phyloP scores from a whole-genome alignment of 768 basidiomycete species.

The Phaeotremella fagi region DNA sequence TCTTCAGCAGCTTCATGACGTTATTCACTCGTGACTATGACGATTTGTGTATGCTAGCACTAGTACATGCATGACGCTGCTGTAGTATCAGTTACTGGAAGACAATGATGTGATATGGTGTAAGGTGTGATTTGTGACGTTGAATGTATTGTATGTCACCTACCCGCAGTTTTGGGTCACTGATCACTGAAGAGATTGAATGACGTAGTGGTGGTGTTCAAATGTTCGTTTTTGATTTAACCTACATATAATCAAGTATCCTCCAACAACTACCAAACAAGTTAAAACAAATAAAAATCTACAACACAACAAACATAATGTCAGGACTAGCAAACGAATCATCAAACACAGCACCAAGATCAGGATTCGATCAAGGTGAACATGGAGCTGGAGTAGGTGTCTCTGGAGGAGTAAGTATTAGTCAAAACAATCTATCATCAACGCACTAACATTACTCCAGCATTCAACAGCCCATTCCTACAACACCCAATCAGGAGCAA shows the following conservation, averaged over 20 bases:
- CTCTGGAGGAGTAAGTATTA: slow-evolving; percentile 36
- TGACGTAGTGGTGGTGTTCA: not conserved
- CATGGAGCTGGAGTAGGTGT: slow-evolving; percentile 35
- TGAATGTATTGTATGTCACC: no score
- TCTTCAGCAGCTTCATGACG: not conserved
- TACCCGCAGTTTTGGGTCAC: not conserved
- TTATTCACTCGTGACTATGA: not conserved
- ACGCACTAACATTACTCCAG: no score
- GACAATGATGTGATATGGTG: no score
- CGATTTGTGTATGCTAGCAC: not conserved
- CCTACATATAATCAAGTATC: no score
- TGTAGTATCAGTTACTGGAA: no score
- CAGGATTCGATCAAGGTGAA: slow-evolving; percentile 30
- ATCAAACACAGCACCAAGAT: slow-evolving; percentile 8
- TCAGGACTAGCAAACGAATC: not conserved
- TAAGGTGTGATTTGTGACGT: no score
- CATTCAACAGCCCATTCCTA: slow-evolving; percentile 13
- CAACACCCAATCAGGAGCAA: slow-evolving; percentile 24
- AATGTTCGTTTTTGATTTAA: no score
- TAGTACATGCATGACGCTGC: no score
- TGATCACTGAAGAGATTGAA: not conserved
- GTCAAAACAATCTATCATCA: no score
- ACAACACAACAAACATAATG: not conserved
- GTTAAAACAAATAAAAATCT: no score
- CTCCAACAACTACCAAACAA: not conserved